These are phyloP conservation scores for Isoetes taiwanensis DNA, from an alignment of 75 land plant genomes.

Conservation along the genomic window DNA sequence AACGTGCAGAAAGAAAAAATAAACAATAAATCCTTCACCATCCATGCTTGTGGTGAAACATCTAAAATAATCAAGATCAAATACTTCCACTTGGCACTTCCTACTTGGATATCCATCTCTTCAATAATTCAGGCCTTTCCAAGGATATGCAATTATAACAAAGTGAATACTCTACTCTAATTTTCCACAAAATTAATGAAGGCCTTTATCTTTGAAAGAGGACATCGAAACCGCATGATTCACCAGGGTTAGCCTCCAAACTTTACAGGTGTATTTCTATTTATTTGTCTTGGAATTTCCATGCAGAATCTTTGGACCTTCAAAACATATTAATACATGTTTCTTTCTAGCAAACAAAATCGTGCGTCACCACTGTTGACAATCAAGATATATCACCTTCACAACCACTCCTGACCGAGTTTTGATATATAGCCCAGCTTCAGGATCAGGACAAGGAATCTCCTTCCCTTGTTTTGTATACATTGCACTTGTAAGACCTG, in stretches of 20 bases:
- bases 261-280: no score
- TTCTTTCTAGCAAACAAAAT: no score
- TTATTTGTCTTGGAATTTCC: no score
- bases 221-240: neutral
- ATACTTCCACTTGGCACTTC: neutral
- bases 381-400: conserved; percentile 70
- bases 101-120: no score
- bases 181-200: no score
- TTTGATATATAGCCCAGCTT: conserved; percentile 81
- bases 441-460: conserved; percentile 62
- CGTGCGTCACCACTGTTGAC: no score
- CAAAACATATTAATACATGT: no score
- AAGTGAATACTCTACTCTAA: no score
- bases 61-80: neutral
- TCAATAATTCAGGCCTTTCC: no score
- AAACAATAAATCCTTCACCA: neutral
- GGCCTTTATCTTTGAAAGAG: no score
- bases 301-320: no score
- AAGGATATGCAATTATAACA: no score
- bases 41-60: neutral
- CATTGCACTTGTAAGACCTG: conserved; percentile 89
- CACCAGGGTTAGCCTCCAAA: neutral
- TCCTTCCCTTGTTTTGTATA: conserved; percentile 43
- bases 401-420: conserved; percentile 51
- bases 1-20: neutral